Evolutionary conservation across 345 rosid genomes (phyloP).

Genomic region (Acer campestre): DNA sequence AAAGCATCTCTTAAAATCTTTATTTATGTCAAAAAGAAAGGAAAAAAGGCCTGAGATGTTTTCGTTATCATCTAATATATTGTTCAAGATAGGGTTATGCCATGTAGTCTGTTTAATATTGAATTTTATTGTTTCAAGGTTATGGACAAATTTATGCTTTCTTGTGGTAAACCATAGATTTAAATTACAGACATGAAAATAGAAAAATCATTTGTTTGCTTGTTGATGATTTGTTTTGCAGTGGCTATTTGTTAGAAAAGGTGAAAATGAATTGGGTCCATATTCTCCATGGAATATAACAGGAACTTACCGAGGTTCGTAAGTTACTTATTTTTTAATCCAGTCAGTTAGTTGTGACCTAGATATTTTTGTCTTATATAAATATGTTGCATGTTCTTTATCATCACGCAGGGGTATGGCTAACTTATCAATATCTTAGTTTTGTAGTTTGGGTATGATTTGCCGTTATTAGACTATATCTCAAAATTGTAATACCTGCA

Average conservation of each 20-base stretch:
- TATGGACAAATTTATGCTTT: neutral
- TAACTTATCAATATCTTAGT: neutral
- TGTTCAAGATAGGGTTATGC: neutral
- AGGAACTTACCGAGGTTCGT: conserved; percentile 94
- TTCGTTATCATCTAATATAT: neutral
- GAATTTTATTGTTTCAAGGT: neutral
- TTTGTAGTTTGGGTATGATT: neutral
- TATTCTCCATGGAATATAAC: conserved; percentile 90
- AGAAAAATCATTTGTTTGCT: conserved; percentile 10
- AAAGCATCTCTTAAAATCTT: neutral
- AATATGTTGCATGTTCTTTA: neutral
- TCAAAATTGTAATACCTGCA: neutral
- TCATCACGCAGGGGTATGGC: neutral
- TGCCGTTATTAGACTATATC: neutral
- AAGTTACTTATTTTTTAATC: conserved; percentile 11
- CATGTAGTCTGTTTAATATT: neutral
- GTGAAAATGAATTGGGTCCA: conserved; percentile 64
- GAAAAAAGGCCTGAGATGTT: neutral
- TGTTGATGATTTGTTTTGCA: conserved; percentile 43
- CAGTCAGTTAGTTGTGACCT: conserved; percentile 2
- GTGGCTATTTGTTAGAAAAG: conserved; percentile 78
- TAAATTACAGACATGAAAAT: neutral
- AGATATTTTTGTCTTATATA: neutral
- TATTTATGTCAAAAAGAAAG: neutral
- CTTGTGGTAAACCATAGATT: neutral